Conservation (phyloP, 2,329 filamentous ascomycete genomes). For the Aspergillaceae sp. region DNA sequence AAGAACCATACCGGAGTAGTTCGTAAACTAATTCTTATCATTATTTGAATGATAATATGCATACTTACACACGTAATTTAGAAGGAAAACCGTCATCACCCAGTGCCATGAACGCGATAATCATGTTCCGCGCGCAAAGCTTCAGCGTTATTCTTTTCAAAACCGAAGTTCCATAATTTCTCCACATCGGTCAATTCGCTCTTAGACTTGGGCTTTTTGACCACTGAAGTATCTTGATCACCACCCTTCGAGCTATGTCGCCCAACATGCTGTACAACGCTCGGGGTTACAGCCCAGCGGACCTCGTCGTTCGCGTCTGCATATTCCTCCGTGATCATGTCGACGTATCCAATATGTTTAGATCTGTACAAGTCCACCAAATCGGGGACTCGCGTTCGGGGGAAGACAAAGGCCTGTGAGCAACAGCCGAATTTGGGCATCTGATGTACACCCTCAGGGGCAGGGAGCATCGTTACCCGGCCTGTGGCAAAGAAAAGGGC, state of each 20-base stretch:
- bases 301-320: constrained; percentile 30
- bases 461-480: constrained; percentile 29
- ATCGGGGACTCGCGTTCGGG: constrained; percentile 19
- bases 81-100: too few species aligned
- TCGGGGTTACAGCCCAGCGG: constrained; percentile 37
- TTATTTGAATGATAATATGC: too few species aligned
- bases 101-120: too few species aligned
- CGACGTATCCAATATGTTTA: constrained; percentile 28
- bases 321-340: constrained; percentile 35
- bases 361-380: constrained; percentile 25
- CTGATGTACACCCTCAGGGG: constrained; percentile 27
- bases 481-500: constrained; percentile 36
- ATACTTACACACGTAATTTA: too few species aligned
- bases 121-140: constrained; percentile 1
- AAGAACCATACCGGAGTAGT: too few species aligned
- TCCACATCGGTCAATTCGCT: not conserved
- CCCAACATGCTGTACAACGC: constrained; percentile 39
- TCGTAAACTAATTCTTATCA: too few species aligned
- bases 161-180: constrained; percentile 14
- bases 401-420: constrained; percentile 38
- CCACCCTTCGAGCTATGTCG: constrained; percentile 29
- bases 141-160: constrained; percentile 11
- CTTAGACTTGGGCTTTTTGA: not conserved
- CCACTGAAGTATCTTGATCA: not conserved
- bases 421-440: constrained; percentile 40